Evolutionary conservation across 2,329 filamentous ascomycete genomes (phyloP), one percentile per base, ranked within the genome.

Genomic region (Aspergillus sp.): DNA sequence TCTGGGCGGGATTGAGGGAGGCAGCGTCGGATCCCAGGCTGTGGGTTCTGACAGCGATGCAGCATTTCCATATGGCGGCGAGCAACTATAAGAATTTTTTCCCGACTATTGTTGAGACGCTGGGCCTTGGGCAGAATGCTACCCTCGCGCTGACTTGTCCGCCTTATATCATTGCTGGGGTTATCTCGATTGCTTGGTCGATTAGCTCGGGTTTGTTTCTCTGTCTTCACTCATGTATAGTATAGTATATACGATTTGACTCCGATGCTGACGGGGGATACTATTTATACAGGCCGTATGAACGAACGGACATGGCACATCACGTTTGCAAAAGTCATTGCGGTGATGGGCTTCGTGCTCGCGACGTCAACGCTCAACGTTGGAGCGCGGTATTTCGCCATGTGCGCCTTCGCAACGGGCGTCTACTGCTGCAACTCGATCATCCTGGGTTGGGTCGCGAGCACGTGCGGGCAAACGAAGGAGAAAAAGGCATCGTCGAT

Each of bases 31-130:
- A 69, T 48, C 61, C 60, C 11, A 72, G 76, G 53, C 67, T 80
- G 5, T 80, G 75, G 64, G 63, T 80, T 8, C 68, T 80, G 43
- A 68, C 67, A 5, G 71, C 79, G 58, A 78, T 79, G 74, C 76
- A 80, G 60, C 77, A 79, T 61, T 74, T 78, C 71, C 77, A 79
- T 64, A 64, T 79, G 48, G 74, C 74, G 8, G 76, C 76, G 24
- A 76, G 74, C 41, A 72, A 71, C 1, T 80, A 78, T 68, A 75
- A 78, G 65, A 78, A 72, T 66, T 75, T 76, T 68, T 73, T 80
- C 59, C 76, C 76, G 1, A 76, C 76, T 1, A 75, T 77, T 2
- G 76, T 81, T 32, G 65, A 75, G 9, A 30, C 26, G 26, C 9
- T 30, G 26, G 26, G 26, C 26, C 11, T 30, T 30, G 26, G 9